phyloP scores from a whole-genome alignment of 495 filamentous ascomycete species.

The Hypoxylon subgilvum region DNA sequence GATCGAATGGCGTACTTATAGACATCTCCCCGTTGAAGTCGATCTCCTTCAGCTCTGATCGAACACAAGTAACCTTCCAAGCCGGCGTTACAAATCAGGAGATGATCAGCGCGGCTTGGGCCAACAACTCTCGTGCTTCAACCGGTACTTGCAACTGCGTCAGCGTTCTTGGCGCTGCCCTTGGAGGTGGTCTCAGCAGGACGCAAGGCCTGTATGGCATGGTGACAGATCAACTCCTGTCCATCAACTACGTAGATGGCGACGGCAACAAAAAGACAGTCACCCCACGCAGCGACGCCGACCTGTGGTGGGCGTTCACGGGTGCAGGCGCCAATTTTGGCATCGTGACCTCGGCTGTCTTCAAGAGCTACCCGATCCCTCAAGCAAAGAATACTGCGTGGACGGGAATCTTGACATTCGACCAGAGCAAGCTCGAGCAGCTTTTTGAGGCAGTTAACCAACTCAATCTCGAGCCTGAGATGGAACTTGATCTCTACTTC shows the following conservation, averaged over 20 bases:
- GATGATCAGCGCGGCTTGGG: conserved; percentile 3
- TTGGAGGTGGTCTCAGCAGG: conserved; percentile 49
- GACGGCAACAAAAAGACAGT: conserved; percentile 37
- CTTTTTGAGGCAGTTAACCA: conserved; percentile 38
- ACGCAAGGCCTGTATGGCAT: conserved; percentile 15
- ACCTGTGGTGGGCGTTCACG: conserved; percentile 52
- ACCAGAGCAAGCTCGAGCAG: conserved; percentile 35
- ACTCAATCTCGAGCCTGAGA: conserved; percentile 37
- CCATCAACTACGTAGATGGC: conserved; percentile 51
- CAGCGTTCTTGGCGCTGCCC: conserved; percentile 52
- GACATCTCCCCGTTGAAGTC: conserved; percentile 9
- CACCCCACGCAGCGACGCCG: conserved; percentile 32
- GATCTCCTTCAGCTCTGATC: not conserved
- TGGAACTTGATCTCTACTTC: conserved; percentile 33
- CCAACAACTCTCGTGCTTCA: not conserved
- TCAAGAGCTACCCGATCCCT: conserved; percentile 35
- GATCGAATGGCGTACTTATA: conserved; percentile 11
- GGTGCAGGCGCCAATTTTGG: conserved; percentile 61
- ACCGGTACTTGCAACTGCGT: conserved; percentile 50
- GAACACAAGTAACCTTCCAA: conserved; percentile 9
- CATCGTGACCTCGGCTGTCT: conserved; percentile 50
- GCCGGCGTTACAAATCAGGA: conserved; percentile 3
- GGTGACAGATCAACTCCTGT: conserved; percentile 8
- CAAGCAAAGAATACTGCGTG: conserved; percentile 36
- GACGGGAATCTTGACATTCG: conserved; percentile 48